Percentiles rank a stretch among this genome's conserved stretches.
Conservation (phyloP, 306 rosid species). For the Lotus japonicus region DNA sequence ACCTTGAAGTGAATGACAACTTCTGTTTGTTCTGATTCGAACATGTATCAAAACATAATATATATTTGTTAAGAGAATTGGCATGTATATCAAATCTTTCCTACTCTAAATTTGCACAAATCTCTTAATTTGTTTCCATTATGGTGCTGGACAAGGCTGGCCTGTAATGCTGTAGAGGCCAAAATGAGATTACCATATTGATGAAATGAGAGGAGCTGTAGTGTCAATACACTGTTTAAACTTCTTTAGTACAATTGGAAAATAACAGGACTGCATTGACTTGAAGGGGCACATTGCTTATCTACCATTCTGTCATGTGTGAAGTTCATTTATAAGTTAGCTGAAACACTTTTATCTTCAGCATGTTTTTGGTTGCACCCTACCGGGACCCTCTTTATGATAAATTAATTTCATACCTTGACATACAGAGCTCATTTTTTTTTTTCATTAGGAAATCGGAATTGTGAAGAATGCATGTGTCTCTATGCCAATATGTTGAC, state of each 20-base stretch:
- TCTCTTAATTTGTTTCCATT: constrained; percentile 16
- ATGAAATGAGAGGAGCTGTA: constrained; percentile 10
- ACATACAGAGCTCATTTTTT: neutral
- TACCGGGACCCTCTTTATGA: neutral
- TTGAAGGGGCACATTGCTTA: neutral
- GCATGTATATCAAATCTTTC: neutral
- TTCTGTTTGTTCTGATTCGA: too few species aligned
- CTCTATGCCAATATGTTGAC: too few species aligned
- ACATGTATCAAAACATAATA: too few species aligned
- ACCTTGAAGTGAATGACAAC: too few species aligned
- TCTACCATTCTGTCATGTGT: constrained; percentile 18
- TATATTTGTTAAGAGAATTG: neutral
- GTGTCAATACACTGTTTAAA: constrained; percentile 10
- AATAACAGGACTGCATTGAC: neutral
- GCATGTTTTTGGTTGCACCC: constrained; percentile 10
- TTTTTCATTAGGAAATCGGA: neutral
- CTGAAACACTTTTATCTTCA: neutral
- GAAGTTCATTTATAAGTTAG: constrained; percentile 23
- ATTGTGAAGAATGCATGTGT: neutral
- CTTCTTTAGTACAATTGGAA: neutral
- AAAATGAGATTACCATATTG: constrained; percentile 10
- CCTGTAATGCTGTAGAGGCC: neutral
- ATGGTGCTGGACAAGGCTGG: neutral
- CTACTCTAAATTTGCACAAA: neutral
- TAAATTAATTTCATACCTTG: neutral